Conservation (phyloP, 257 asterid genomes). For the Linaria vulgaris region DNA sequence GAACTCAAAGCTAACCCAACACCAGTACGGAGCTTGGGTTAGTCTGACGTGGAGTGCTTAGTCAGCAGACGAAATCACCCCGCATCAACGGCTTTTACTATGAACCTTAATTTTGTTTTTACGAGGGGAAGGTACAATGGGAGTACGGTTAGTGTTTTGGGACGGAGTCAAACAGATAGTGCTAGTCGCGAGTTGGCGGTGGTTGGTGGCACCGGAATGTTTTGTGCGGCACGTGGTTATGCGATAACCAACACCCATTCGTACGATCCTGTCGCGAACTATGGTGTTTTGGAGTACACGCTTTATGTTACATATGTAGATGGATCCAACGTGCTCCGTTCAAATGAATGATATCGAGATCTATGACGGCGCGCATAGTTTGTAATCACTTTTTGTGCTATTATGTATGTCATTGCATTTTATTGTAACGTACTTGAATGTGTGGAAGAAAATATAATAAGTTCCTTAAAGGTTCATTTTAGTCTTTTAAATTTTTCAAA, state of each 20-base stretch:
- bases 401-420: too few species aligned
- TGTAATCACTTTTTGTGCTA: too few species aligned
- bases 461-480: too few species aligned
- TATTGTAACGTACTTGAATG: too few species aligned
- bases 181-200: constrained; percentile 34
- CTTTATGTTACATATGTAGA: constrained; percentile 24
- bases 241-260: constrained; percentile 31
- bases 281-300: constrained; percentile 35
- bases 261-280: constrained; percentile 11
- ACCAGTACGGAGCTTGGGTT: too few species aligned
- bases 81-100: too few species aligned
- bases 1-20: too few species aligned
- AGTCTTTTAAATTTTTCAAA: too few species aligned
- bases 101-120: constrained; percentile 36
- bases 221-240: constrained; percentile 42
- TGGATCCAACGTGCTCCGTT: neutral
- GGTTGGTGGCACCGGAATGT: constrained; percentile 43
- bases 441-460: too few species aligned
- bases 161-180: constrained; percentile 24
- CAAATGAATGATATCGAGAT: neutral
- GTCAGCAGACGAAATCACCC: too few species aligned
- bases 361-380: too few species aligned
- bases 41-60: too few species aligned
- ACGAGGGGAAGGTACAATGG: constrained; percentile 35
- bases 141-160: constrained; percentile 38